These are phyloP conservation scores for Acacia acuminata DNA, from an alignment of 306 rosid genomes.

Conservation along the genomic window DNA sequence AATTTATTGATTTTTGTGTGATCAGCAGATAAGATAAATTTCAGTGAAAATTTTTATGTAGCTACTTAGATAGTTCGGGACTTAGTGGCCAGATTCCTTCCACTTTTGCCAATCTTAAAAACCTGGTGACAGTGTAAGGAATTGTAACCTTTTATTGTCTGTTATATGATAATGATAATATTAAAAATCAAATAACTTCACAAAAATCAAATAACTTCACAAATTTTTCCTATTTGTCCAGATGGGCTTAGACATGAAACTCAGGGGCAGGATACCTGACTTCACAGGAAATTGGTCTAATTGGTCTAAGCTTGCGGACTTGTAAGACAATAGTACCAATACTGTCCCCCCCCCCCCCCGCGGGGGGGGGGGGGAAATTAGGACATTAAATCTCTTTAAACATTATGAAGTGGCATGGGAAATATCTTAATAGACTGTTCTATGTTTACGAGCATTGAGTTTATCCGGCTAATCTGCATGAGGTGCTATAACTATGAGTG, in stretches of 20 bases:
- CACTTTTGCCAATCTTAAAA: conserved; percentile 56
- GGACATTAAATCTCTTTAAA: too few relatives aligned
- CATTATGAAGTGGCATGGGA: too few relatives aligned
- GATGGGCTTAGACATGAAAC: conserved; percentile 47
- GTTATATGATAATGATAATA: background rate
- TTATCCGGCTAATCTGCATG: too few relatives aligned
- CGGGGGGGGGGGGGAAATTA: too few relatives aligned
- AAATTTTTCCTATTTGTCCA: conserved; percentile 36
- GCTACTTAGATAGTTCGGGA: conserved; percentile 81
- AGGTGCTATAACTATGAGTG: too few relatives aligned
- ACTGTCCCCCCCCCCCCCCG: too few relatives aligned
- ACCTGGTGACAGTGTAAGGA: conserved; percentile 57
- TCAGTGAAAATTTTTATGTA: conserved; percentile 38
- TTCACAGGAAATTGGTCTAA: conserved; percentile 12
- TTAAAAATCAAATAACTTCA: background rate
- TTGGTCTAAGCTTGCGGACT: conserved; percentile 46
- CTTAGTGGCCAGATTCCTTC: conserved; percentile 76
- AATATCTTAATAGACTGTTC: too few relatives aligned
- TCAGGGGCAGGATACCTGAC: too few relatives aligned
- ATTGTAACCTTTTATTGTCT: conserved; percentile 7
- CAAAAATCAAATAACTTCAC: background rate
- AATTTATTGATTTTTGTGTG: background rate
- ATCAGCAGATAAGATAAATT: conserved; percentile 13
- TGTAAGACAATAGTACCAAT: conserved; percentile 54
- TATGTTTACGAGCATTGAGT: too few relatives aligned